Evolutionary conservation across 2,329 filamentous ascomycete species (phyloP).

Genomic region (Botrytis deweyae): DNA sequence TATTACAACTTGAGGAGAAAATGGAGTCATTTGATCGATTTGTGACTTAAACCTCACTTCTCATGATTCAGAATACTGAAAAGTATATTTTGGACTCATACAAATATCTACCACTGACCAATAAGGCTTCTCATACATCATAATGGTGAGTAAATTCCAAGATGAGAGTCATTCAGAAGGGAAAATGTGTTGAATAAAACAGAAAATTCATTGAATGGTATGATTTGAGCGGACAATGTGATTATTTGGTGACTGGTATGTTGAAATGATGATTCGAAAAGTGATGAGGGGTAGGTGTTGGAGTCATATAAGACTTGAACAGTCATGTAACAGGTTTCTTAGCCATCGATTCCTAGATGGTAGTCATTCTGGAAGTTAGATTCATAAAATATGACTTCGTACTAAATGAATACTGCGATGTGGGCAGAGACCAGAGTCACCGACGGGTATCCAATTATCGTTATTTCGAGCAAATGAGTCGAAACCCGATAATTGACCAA

Average conservation of each 20-base stretch:
- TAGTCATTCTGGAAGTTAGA: background rate
- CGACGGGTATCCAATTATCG: background rate
- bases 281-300: background rate
- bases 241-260: background rate
- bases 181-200: background rate
- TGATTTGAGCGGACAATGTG: background rate
- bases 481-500: background rate
- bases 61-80: background rate
- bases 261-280: background rate
- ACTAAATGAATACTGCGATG: background rate
- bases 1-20: background rate
- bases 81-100: background rate
- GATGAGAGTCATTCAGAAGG: background rate
- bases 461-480: background rate
- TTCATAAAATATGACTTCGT: background rate
- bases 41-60: background rate
- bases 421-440: background rate
- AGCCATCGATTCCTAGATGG: background rate
- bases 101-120: background rate
- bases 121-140: background rate
- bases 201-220: background rate
- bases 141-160: background rate
- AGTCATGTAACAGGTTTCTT: background rate
- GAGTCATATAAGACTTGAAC: background rate
- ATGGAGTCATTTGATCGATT: background rate